Evolutionary conservation across 352 stramenopile species (phyloP).

Genomic region (Phytophthora cactorum): DNA sequence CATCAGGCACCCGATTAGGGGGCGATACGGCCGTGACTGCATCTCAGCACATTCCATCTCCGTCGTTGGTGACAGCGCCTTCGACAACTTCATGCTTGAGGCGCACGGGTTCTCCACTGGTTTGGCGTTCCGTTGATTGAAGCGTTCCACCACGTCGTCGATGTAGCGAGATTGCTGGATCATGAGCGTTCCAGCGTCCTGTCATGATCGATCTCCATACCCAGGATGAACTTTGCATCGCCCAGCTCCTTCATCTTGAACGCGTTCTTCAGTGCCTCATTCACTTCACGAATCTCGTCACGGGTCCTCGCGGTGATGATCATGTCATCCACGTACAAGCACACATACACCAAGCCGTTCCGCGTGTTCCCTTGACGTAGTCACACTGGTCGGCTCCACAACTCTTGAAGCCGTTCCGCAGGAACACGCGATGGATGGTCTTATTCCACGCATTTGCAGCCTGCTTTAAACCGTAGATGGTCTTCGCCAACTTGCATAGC

Average conservation of each 20-base stretch:
- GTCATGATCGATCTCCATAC: not conserved
- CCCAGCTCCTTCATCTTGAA: constrained; percentile 1
- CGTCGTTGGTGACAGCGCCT: too few species aligned
- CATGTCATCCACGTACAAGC: not conserved
- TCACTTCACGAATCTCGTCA: not conserved
- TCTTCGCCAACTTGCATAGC: constrained; percentile 13
- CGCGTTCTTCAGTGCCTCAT: not conserved
- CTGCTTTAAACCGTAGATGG: constrained; percentile 30
- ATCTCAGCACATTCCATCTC: too few species aligned
- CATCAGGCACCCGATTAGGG: too few species aligned
- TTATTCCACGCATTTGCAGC: constrained; percentile 25
- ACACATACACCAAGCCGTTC: not conserved
- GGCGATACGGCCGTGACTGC: too few species aligned
- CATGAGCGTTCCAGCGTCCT: not conserved
- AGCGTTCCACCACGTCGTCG: not conserved
- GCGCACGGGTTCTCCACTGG: not conserved
- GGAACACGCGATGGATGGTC: not conserved
- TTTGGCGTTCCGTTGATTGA: not conserved
- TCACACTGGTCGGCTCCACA: too few species aligned
- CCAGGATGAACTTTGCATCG: not conserved
- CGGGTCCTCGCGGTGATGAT: not conserved
- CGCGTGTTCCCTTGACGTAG: too few species aligned
- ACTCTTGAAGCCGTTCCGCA: not conserved
- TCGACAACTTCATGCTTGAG: too few species aligned
- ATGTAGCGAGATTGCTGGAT: not conserved